These are phyloP conservation scores for Reticulascus tulasneorum DNA, from an alignment of 2,329 filamentous ascomycete genomes.

Conservation along the genomic window DNA sequence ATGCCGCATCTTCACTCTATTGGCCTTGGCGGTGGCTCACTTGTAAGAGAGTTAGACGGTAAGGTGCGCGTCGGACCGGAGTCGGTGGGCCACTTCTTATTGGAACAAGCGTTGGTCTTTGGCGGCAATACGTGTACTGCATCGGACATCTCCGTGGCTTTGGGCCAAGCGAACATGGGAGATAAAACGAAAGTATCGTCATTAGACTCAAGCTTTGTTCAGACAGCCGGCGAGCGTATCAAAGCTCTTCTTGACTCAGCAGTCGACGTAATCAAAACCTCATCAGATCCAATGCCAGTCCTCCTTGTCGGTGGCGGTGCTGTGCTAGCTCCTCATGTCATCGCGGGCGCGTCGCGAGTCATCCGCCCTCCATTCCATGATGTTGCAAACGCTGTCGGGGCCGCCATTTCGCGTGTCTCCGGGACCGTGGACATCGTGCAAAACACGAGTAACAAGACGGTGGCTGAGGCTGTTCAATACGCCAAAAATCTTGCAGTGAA, in stretches of 20 bases:
- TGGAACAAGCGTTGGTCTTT: slow-evolving; percentile 42
- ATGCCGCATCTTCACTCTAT: slow-evolving; percentile 16
- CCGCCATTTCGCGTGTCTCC: slow-evolving; percentile 58
- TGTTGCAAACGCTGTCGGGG: slow-evolving; percentile 63
- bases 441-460: slow-evolving; percentile 15
- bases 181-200: slow-evolving; percentile 19
- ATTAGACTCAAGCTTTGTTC: slow-evolving; percentile 21
- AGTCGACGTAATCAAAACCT: slow-evolving; percentile 22
- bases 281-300: slow-evolving; percentile 19
- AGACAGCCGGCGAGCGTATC: slow-evolving; percentile 15
- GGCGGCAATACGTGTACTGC: slow-evolving; percentile 42
- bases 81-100: slow-evolving; percentile 45
- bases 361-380: slow-evolving; percentile 53
- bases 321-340: slow-evolving; percentile 50
- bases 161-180: slow-evolving; percentile 47
- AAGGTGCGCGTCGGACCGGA: slow-evolving; percentile 42
- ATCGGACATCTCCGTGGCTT: slow-evolving; percentile 41
- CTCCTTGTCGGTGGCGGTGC: slow-evolving; percentile 62
- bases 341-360: slow-evolving; percentile 52
- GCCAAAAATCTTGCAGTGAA: slow-evolving; percentile 17
- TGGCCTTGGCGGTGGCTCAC: slow-evolving; percentile 35
- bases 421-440: slow-evolving; percentile 39
- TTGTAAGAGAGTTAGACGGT: slow-evolving; percentile 26
- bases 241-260: slow-evolving; percentile 17
- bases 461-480: slow-evolving; percentile 16